Conservation (phyloP, 495 filamentous ascomycete species). For the Xylaria castorea region DNA sequence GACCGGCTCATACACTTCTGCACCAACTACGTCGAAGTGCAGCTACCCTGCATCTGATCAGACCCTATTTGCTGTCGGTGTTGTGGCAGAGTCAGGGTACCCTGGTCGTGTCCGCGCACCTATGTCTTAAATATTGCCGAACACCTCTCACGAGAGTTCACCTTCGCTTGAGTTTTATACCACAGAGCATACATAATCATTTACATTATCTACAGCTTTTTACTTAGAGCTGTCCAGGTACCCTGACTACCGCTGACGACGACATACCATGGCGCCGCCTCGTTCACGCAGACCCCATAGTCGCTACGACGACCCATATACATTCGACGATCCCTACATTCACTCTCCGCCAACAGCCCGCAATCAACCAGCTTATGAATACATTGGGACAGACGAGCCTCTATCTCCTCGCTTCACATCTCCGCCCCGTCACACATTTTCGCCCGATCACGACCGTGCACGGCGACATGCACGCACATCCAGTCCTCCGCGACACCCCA, state of each 20-base stretch:
- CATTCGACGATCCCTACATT: slow-evolving; percentile 41
- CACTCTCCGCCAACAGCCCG: slow-evolving; percentile 32
- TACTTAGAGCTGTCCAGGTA: neutral
- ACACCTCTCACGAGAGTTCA: slow-evolving; percentile 6
- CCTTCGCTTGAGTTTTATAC: neutral
- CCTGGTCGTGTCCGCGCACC: slow-evolving; percentile 23
- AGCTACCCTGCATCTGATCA: slow-evolving; percentile 31
- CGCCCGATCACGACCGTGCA: slow-evolving; percentile 25
- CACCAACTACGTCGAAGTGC: slow-evolving; percentile 40
- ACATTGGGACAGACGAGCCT: slow-evolving; percentile 39
- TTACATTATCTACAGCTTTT: neutral
- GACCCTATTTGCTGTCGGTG: slow-evolving; percentile 24
- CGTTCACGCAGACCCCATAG: slow-evolving; percentile 34
- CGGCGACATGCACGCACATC: slow-evolving; percentile 36
- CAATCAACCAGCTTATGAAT: slow-evolving; percentile 34
- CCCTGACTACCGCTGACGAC: neutral
- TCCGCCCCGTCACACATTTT: slow-evolving; percentile 20
- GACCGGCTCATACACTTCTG: slow-evolving; percentile 25
- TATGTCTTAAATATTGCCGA: slow-evolving; percentile 22
- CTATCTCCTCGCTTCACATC: slow-evolving; percentile 16
- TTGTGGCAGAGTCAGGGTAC: slow-evolving; percentile 27
- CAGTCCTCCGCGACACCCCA: slow-evolving; percentile 37
- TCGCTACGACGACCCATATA: slow-evolving; percentile 39
- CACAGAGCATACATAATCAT: neutral
- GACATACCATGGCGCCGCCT: slow-evolving; percentile 35